Base-by-base conservation (phyloP, 139 green algal species). In the Coelastrella sp. region DNA sequence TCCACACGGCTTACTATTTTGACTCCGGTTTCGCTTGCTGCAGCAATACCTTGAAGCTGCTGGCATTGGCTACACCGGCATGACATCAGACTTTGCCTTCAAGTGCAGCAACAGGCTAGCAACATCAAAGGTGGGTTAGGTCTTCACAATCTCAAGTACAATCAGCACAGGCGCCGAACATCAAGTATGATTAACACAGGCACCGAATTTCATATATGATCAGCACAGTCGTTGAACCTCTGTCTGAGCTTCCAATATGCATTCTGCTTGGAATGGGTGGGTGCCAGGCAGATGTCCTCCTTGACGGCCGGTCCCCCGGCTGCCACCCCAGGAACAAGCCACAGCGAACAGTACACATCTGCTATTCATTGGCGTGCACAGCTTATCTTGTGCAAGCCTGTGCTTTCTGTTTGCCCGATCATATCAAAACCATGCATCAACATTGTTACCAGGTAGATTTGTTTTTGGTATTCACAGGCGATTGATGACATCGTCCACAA, bases 31-130 rank as follows among this genome's bases (percentile, higher is more conserved):
- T 71, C 10, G 16, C 22, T 32, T 79, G 65, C 83, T 80, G 83
- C 83, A 88, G 83, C 83, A 88, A 88, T 5, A 80, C 4, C 19
- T 88, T 66, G 83, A 88, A 54, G 66, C 5, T n/a, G 83, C 83
- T 75, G 83, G 47, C 5, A 13, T 88, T 8, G 20, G 47, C 54
- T 88, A 77, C 68, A 71, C 83, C 7, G 83, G 83, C 68, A 68
- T 88, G 47, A 88, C 66, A 5, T 66, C 83, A 14, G 83, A 88
- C 83, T 88, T 80, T 58, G 66, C 83, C 19, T 80, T 80, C 83
- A 80, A 66, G 54, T 88, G 66, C 68, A 73, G 68, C 83, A 88
- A 81, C 57, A 66, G 68, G 68, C 66, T 88, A 20, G 61, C 83
- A 57, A 17, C 80, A 4, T 23, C 54, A 20, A 80, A 81, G 83